Conservation (phyloP, 345 rosid species). For the Arabis hirsuta region DNA sequence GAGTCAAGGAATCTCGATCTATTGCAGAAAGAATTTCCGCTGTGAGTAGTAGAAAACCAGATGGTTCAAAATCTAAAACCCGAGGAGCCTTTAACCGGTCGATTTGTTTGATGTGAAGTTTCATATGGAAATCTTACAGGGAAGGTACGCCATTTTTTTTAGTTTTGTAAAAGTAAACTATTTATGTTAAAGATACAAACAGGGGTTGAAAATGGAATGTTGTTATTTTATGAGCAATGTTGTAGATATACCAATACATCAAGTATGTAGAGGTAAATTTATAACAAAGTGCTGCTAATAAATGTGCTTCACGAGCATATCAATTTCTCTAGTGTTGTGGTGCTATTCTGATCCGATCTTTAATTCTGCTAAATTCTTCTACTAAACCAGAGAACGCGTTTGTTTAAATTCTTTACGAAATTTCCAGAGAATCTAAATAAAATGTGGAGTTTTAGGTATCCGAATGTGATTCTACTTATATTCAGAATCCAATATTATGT, state of each 20-base stretch:
- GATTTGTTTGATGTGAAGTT: constrained; percentile 9
- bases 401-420: background rate
- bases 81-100: constrained; percentile 10
- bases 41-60: constrained; percentile 46
- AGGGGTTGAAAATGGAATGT: background rate
- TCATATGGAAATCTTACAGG: constrained; percentile 19
- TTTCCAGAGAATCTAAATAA: background rate
- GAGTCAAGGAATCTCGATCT: constrained; percentile 91
- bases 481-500: background rate
- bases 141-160: background rate
- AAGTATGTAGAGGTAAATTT: constrained; percentile 22
- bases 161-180: constrained; percentile 25
- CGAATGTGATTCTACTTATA: too few relatives aligned
- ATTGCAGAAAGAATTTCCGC: constrained; percentile 88
- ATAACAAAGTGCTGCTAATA: constrained; percentile 6
- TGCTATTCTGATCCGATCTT: background rate
- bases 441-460: background rate
- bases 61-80: background rate
- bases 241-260: constrained; percentile 26
- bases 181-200: background rate
- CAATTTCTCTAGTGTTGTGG: background rate
- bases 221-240: background rate
- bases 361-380: background rate
- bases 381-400: background rate
- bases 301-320: constrained; percentile 1